Evolutionary conservation across 441 rosid genomes (phyloP), one percentile per base, ranked within the genome.

Genomic region (Omphalea diandra): DNA sequence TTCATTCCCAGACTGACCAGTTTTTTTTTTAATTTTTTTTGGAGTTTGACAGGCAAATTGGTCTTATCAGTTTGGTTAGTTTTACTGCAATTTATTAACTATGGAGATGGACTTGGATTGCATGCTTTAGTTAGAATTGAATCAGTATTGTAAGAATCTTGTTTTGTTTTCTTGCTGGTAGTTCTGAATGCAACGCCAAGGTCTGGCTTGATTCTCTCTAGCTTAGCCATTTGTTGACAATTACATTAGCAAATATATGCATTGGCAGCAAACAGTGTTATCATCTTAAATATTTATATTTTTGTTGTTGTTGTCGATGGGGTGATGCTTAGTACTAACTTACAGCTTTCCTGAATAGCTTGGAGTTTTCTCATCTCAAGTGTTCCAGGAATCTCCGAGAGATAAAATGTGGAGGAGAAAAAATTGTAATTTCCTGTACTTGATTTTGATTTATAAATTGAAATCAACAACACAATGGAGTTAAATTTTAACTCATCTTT

Each of bases 331-430:
- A 57, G 22, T 58, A 36, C 76, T 68, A 65, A 72, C 69, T 43
- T 69, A 52, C 47, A 14, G 50, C 44, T 76, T 70, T 73, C 67
- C 79, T 74, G 65, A 73, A 79, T 88, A 95, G 99, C 99, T 95
- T 29, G 99, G 99, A 76, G 95, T 90, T 31, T 92, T 95, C 82
- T 95, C 97, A 59, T 89, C 99, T 73, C 98, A 92, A 74, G 96
- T 95, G 46, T 88, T 95, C 80, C 96, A 90, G 85, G 97, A 90
- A 73, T 90, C 96, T 80, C 88, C 95, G 3, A 82, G 82, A 69
- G 94, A 89, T 50, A 90, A 87, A 78, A 80, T 84, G 73, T 83
- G 87, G 89, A 90, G 87, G 80, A 86, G 88, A 72, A 89, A 92
- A 82, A 80, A 82, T 75, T 95, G 99, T 92, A 83, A 73, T 62